phyloP scores from a whole-genome alignment of 345 rosid genomes.

The Citrus maxima region DNA sequence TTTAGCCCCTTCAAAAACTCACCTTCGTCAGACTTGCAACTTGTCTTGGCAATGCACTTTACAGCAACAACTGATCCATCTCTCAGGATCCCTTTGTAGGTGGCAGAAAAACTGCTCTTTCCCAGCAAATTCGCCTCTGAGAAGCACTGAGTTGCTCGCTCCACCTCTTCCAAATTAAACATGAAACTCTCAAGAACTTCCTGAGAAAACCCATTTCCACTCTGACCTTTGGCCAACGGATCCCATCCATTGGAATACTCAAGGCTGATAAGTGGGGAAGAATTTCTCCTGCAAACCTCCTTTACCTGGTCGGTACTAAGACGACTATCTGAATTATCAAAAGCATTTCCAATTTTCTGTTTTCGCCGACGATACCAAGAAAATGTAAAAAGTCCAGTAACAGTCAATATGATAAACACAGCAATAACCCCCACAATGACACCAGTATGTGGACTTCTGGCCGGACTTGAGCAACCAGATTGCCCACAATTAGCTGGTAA shows the following conservation, averaged over 20 bases:
- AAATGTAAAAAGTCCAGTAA: constrained; percentile 46
- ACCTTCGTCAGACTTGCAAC: constrained; percentile 76
- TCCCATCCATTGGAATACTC: constrained; percentile 97
- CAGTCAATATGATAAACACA: constrained; percentile 31
- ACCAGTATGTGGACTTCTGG: constrained; percentile 36
- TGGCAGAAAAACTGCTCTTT: constrained; percentile 66
- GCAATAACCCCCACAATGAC: constrained; percentile 49
- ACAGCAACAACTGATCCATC: constrained; percentile 77
- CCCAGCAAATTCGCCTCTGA: constrained; percentile 73
- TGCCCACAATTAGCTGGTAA: constrained; percentile 46
- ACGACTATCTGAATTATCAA: constrained; percentile 54
- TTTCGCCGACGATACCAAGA: constrained; percentile 59
- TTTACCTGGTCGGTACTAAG: constrained; percentile 62
- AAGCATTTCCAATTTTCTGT: constrained; percentile 66
- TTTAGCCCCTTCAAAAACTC: constrained; percentile 84
- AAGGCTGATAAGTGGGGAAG: constrained; percentile 75
- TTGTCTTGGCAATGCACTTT: constrained; percentile 78
- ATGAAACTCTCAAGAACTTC: constrained; percentile 86
- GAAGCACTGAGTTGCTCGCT: constrained; percentile 92
- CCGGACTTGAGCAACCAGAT: constrained; percentile 28
- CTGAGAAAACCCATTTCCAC: constrained; percentile 53
- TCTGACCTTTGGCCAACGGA: constrained; percentile 64
- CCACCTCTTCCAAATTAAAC: constrained; percentile 92
- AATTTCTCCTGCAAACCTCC: constrained; percentile 56
- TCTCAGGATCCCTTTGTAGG: constrained; percentile 77